Base-by-base conservation (phyloP, 352 stramenopile genomes). In the Globisporangium takayamanum region DNA sequence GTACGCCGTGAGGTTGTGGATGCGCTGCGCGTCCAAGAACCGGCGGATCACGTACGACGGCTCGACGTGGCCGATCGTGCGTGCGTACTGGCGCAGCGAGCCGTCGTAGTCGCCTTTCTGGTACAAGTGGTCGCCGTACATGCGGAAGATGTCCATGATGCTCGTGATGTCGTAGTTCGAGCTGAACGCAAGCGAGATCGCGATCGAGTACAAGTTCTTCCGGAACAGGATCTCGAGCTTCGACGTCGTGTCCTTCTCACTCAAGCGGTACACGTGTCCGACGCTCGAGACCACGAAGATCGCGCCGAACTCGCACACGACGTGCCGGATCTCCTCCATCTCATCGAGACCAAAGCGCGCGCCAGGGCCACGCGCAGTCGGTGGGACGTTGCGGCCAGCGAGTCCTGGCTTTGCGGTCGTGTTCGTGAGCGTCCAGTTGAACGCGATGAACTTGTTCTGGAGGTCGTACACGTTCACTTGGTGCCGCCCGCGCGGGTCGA, bases 101-200 rank as follows among this genome's bases (percentile, higher is more conserved):
- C 89, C 93, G 53, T 95, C 88, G 57, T 93, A 99, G 60, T 99
- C 95, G 42, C 95, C 94, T 66, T 99, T 98, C 58, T 97, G 77
- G 73, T 99, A 99, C 44, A 99, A 73, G 67, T 99, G 95, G 67
- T 99, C 97, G 48, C 96, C 97, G 70, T 99, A 98, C 85, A 94
- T 96, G 54, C 88, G 85, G 61, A 92, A 96, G 33, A 99, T 97
- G 37, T 95, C 87, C 68, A 98, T 97, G 60, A 99, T 98, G 59
- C 95, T 97, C 55, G 92, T 91, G 28, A 97, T 84, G 55, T 97
- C 80, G 66, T 96, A 94, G 61, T 98, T 97, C 60, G 96, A 93
- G 70, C 85, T 95, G 66, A 94, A 98, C 5, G 96, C 96, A 48
- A 99, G 87, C 58, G 94, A 97, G 55, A 99, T 98, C 36, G 97